Conservation (phyloP, 2,329 filamentous ascomycete species). For the Lojkania enalia region DNA sequence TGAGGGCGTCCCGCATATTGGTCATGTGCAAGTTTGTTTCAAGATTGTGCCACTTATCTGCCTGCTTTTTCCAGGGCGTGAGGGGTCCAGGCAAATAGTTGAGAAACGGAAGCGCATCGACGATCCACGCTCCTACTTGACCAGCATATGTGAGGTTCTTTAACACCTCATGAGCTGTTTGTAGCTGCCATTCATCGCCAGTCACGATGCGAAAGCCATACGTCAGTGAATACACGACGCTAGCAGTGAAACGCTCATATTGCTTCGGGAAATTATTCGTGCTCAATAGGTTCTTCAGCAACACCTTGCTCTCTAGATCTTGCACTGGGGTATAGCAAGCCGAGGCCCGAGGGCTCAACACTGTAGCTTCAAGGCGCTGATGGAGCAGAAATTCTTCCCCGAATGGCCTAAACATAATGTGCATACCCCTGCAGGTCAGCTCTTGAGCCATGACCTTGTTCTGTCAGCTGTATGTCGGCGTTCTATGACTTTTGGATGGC, state of each 20-base stretch:
- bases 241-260: constrained; percentile 45
- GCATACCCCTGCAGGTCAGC: constrained; percentile 47
- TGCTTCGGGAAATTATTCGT: constrained; percentile 33
- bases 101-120: constrained; percentile 50
- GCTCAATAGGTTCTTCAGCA: constrained; percentile 45
- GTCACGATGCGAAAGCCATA: constrained; percentile 44
- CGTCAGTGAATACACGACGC: constrained; percentile 43
- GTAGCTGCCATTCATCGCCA: constrained; percentile 22
- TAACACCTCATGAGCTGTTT: constrained; percentile 15
- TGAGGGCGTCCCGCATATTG: constrained; percentile 19
- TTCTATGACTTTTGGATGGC: not conserved
- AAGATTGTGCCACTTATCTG: constrained; percentile 18
- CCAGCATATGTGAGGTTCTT: constrained; percentile 21
- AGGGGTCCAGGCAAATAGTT: constrained; percentile 46
- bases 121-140: constrained; percentile 43
- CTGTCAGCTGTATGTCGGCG: not conserved
- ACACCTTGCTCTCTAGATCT: constrained; percentile 49
- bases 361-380: constrained; percentile 44
- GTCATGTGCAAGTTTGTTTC: constrained; percentile 20
- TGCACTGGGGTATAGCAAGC: constrained; percentile 45
- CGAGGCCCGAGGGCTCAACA: constrained; percentile 32
- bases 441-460: constrained; percentile 42
- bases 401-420: constrained; percentile 46
- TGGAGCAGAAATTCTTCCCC: constrained; percentile 43
- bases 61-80: constrained; percentile 33